Percentiles rank a stretch among this genome's conserved stretches.
Conservation (phyloP, 306 rosid species). For the Calophaca sinica region DNA sequence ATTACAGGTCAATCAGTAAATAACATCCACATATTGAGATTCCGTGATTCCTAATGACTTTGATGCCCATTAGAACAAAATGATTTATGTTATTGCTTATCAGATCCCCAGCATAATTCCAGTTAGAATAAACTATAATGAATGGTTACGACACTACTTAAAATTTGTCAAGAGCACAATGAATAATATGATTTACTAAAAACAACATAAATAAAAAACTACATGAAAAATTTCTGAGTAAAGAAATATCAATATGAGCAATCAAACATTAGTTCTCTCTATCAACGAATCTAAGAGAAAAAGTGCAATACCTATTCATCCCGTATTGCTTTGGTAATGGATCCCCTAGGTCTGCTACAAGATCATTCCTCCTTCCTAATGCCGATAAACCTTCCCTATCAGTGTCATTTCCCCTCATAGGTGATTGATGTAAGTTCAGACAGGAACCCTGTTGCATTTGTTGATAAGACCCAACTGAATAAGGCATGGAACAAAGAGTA, state of each 20-base stretch:
- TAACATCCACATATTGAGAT: slow-evolving; percentile 28
- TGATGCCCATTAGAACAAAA: neutral
- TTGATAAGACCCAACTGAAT: slow-evolving; percentile 63
- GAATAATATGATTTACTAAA: slow-evolving; percentile 36
- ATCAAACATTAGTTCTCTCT: slow-evolving; percentile 9
- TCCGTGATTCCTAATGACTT: slow-evolving; percentile 20
- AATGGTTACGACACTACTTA: slow-evolving; percentile 1
- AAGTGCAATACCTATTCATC: slow-evolving; percentile 56
- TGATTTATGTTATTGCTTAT: slow-evolving; percentile 1
- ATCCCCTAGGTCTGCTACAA: slow-evolving; percentile 54
- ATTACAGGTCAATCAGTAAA: slow-evolving; percentile 30
- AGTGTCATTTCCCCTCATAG: slow-evolving; percentile 54
- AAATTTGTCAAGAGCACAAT: slow-evolving; percentile 9
- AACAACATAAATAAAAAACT: slow-evolving; percentile 33
- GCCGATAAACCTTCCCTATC: slow-evolving; percentile 54
- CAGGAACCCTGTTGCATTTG: slow-evolving; percentile 56
- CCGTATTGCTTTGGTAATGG: slow-evolving; percentile 50
- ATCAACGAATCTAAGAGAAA: slow-evolving; percentile 35
- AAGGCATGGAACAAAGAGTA: slow-evolving; percentile 67
- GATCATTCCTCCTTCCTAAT: slow-evolving; percentile 58
- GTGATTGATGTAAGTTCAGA: slow-evolving; percentile 56
- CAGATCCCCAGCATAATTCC: slow-evolving; percentile 6
- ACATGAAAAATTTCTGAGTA: slow-evolving; percentile 27
- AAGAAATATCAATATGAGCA: slow-evolving; percentile 38
- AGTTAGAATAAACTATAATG: slow-evolving; percentile 28